Base-by-base conservation (phyloP, 192 early-diverging fungal species). In the Ramicandelaber brevisporus region DNA sequence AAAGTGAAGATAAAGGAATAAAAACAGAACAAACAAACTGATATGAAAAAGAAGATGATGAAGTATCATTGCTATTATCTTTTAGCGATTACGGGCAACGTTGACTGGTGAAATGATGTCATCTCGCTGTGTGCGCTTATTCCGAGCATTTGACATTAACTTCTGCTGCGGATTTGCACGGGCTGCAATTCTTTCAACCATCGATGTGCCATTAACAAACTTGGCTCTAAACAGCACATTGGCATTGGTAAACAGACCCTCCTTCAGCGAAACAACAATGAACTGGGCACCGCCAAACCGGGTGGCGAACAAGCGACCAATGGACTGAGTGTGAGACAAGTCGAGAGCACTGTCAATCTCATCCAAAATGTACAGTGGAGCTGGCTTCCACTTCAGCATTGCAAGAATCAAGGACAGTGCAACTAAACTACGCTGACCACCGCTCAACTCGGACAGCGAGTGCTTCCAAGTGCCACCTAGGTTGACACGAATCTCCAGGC, bases 201-300 rank as follows among this genome's bases (percentile, higher is more conserved):
- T 68, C 3, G 86, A 89, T 14, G 85, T 84, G 18, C 93, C 89
- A 43, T 96, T 82, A 25, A 71, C 60, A 51, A 99, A 99, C 29
- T 81, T 68, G 0, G 93, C 77, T 18, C 72, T 57, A 53, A 96
- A 99, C 7, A 99, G 50, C 4, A 89, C 80, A 41, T 93, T 96
- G 29, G 93, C 93, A 43, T 99, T 99, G 42, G 83, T 87, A 44
- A 90, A 99, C 89, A 99, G 93, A 33, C 88, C 93, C 40, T 96
- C 93, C 46, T 99, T 99, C 14, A 99, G 60, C 10, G 87, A 96
- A 4, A 99, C 90, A 1, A 99, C 70, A 21, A 99, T 89, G 40
- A 99, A 99, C 46, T 99, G 93, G 1, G 86, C 80, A 3, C 76
- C 84, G 34, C 75, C 86, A 59, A 99, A 99, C 18, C 93, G 48